These are phyloP conservation scores for Cordyceps sp. DNA, from an alignment of 2,329 filamentous ascomycete genomes.

Conservation along the genomic window DNA sequence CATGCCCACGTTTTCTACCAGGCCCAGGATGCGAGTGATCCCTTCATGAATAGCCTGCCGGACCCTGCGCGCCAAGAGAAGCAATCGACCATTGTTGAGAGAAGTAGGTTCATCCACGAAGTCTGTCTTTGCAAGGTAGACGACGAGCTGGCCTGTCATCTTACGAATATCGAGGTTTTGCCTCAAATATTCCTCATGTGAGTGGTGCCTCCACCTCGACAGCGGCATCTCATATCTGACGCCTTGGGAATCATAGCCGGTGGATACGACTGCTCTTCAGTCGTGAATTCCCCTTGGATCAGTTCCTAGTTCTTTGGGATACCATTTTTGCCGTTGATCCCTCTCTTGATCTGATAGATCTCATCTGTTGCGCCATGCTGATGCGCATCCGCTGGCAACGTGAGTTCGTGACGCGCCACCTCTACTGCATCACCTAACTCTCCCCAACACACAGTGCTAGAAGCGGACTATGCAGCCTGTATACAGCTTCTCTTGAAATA, in stretches of 20 bases:
- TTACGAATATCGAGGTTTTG: constrained; percentile 73
- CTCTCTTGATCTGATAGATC: constrained; percentile 62
- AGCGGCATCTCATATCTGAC: no score
- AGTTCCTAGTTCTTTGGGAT: constrained; percentile 80
- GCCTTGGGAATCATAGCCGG: no score
- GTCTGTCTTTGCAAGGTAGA: constrained; percentile 63
- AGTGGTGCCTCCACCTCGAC: constrained; percentile 8
- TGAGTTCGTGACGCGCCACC: constrained; percentile 27
- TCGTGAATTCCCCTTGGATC: constrained; percentile 78
- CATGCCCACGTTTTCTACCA: constrained; percentile 78
- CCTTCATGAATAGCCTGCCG: constrained; percentile 5
- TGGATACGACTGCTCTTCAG: constrained; percentile 92
- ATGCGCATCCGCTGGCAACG: constrained; percentile 79
- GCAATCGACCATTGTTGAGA: constrained; percentile 53
- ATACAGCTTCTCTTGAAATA: constrained; percentile 75
- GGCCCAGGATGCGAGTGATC: constrained; percentile 19
- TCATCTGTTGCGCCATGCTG: constrained; percentile 89
- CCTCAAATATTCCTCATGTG: constrained; percentile 94
- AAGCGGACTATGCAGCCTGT: constrained; percentile 75
- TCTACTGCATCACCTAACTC: neutral
- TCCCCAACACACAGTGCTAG: constrained; percentile 40
- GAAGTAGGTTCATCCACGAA: constrained; percentile 78
- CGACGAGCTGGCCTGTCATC: constrained; percentile 65
- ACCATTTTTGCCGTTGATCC: constrained; percentile 77
- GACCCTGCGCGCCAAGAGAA: constrained; percentile 14